Conservation (phyloP, 257 asterid genomes). For the Solanum ahanhuiri region DNA sequence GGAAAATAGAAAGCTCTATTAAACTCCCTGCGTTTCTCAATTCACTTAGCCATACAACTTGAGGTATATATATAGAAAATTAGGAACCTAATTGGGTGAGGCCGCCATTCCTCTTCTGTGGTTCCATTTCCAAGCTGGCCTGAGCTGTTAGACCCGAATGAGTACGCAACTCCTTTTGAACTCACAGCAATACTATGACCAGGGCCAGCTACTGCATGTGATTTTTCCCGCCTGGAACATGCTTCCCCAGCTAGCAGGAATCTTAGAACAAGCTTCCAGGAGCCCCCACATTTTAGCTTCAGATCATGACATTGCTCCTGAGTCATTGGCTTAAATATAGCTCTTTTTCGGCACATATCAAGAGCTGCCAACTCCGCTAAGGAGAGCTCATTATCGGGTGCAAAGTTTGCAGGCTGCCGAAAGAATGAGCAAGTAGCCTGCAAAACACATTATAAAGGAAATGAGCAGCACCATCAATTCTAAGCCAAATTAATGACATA, state of each 20-base stretch:
- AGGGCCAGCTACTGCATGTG: conserved; percentile 98
- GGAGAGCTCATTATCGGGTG: conserved; percentile 80
- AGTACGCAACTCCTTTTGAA: conserved; percentile 66
- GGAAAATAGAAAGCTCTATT: conserved; percentile 28
- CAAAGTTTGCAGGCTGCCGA: conserved; percentile 73
- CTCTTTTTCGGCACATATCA: conserved; percentile 92
- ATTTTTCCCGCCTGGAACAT: conserved; percentile 81
- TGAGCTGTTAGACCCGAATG: conserved; percentile 84
- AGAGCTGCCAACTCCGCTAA: conserved; percentile 97
- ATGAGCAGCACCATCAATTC: conserved; percentile 74
- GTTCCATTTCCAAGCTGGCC: conserved; percentile 98
- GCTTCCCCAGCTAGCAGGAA: conserved; percentile 87
- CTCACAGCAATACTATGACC: conserved; percentile 98
- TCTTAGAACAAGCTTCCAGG: conserved; percentile 92
- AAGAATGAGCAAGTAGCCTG: conserved; percentile 95
- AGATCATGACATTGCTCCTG: conserved; percentile 40
- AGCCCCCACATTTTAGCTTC: conserved; percentile 80
- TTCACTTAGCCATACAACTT: conserved; percentile 2
- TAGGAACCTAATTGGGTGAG: conserved; percentile 66
- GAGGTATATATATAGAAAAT: background rate
- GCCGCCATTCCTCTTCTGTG: conserved; percentile 60
- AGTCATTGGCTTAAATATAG: conserved; percentile 81
- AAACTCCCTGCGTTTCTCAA: background rate
- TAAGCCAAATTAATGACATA: conserved; percentile 3
- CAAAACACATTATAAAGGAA: conserved; percentile 28